Evolutionary conservation across 2,329 filamentous ascomycete genomes (phyloP).

Genomic region (Clarireedia monteithiana): DNA sequence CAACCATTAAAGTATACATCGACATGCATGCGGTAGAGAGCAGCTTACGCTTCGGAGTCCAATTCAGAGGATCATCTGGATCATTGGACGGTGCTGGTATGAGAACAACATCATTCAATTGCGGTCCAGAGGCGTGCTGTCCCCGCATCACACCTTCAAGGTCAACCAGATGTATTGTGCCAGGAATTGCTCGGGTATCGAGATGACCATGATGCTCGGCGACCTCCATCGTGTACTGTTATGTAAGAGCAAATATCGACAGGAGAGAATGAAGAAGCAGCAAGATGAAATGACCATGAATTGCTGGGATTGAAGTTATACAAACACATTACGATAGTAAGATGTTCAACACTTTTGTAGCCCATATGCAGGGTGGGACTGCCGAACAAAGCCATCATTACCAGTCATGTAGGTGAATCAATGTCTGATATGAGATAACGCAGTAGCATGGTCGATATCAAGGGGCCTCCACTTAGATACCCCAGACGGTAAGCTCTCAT

Average conservation of each 20-base stretch:
- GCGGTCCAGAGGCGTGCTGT: constrained; percentile 21
- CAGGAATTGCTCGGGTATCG: constrained; percentile 18
- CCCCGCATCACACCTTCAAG: constrained; percentile 20
- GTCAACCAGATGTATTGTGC: constrained; percentile 29
- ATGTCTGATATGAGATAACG: constrained; percentile 2
- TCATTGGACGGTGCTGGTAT: constrained; percentile 29
- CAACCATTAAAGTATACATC: constrained; percentile 40
- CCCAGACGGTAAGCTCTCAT: not conserved
- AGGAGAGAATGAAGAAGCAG: too few species aligned
- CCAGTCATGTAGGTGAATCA: too few species aligned
- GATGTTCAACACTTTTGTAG: too few species aligned
- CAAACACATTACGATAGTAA: too few species aligned
- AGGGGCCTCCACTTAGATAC: not conserved
- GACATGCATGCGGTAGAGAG: constrained; percentile 24
- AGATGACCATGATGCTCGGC: constrained; percentile 8
- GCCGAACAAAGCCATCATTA: too few species aligned
- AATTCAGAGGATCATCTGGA: constrained; percentile 35
- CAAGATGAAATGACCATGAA: too few species aligned
- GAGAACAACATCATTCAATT: constrained; percentile 26
- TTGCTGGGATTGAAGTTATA: too few species aligned
- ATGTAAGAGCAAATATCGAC: too few species aligned
- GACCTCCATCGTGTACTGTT: constrained; percentile 3
- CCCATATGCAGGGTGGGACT: too few species aligned
- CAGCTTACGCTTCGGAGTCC: constrained; percentile 29
- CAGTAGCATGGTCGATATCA: not conserved